Conservation (phyloP, 805 yeast species). For the Pichia occidentalis region DNA sequence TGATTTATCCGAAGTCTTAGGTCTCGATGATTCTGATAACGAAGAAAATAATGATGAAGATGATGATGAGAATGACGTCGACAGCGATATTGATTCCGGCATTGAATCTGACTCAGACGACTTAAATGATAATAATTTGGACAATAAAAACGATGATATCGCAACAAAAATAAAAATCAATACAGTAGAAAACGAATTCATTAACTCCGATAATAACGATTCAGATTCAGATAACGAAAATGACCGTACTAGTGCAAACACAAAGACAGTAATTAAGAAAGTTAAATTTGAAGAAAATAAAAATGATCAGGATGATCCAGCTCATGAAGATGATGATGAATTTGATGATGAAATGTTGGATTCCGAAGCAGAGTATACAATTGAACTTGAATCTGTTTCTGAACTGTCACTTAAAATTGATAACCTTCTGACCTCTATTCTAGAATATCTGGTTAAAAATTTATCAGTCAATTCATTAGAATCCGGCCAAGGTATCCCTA, state of each 20-base stretch:
- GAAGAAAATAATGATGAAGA: slow-evolving; percentile 25
- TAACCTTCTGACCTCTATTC: slow-evolving; percentile 51
- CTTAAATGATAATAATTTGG: slow-evolving; percentile 40
- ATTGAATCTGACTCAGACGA: slow-evolving; percentile 31
- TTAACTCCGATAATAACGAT: not conserved
- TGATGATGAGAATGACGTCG: slow-evolving; percentile 29
- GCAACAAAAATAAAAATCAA: too few relatives aligned
- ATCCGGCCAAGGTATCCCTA: slow-evolving; percentile 56
- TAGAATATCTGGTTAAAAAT: slow-evolving; percentile 42
- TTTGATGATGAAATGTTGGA: slow-evolving; percentile 32
- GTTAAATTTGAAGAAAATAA: slow-evolving; percentile 1
- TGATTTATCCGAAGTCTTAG: slow-evolving; percentile 44
- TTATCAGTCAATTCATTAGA: slow-evolving; percentile 47
- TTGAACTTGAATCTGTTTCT: slow-evolving; percentile 42
- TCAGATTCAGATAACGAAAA: not conserved
- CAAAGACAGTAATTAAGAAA: not conserved
- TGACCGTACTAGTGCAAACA: not conserved
- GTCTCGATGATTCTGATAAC: slow-evolving; percentile 28
- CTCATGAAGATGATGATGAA: slow-evolving; percentile 26
- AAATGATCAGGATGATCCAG: not conserved
- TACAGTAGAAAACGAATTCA: not conserved
- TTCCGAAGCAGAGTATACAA: slow-evolving; percentile 41
- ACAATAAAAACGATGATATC: slow-evolving; percentile 21
- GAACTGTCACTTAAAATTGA: slow-evolving; percentile 67
- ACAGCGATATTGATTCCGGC: slow-evolving; percentile 25